Conservation (phyloP, 257 asterid species). For the Primulina eburnea region DNA sequence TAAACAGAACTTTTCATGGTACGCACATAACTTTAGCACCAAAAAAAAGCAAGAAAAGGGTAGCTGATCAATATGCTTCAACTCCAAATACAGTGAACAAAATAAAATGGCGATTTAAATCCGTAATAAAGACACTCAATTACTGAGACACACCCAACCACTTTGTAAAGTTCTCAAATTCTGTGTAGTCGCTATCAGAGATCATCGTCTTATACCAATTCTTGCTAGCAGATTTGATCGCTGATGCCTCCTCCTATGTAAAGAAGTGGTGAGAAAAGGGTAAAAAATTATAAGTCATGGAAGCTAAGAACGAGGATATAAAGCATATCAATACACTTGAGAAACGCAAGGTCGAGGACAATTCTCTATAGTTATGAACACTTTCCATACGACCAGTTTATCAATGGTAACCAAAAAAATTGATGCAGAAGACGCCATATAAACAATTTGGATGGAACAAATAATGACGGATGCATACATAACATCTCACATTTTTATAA, state of each 20-base stretch:
- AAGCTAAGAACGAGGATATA: no score
- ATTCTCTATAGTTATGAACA: neutral
- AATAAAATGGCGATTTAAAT: conserved; percentile 21
- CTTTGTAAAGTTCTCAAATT: conserved; percentile 78
- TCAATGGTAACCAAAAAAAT: no score
- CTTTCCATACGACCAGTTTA: no score
- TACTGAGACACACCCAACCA: conserved; percentile 83
- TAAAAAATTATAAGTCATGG: neutral
- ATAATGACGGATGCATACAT: neutral
- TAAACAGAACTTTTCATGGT: conserved; percentile 15
- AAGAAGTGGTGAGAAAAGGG: neutral
- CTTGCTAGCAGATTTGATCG: conserved; percentile 57
- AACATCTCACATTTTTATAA: no score
- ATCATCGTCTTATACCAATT: conserved; percentile 89
- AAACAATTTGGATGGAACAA: neutral
- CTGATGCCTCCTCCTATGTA: conserved; percentile 72
- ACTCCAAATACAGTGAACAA: conserved; percentile 6
- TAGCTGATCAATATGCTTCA: conserved; percentile 18
- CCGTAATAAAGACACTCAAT: conserved; percentile 11
- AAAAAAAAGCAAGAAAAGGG: conserved; percentile 8
- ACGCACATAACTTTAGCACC: neutral
- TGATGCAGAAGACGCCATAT: neutral
- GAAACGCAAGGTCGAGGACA: neutral
- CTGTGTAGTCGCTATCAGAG: conserved; percentile 74
- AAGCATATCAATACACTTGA: neutral